Evolutionary conservation across 306 rosid species (phyloP).

Genomic region (Cucumis melo): DNA sequence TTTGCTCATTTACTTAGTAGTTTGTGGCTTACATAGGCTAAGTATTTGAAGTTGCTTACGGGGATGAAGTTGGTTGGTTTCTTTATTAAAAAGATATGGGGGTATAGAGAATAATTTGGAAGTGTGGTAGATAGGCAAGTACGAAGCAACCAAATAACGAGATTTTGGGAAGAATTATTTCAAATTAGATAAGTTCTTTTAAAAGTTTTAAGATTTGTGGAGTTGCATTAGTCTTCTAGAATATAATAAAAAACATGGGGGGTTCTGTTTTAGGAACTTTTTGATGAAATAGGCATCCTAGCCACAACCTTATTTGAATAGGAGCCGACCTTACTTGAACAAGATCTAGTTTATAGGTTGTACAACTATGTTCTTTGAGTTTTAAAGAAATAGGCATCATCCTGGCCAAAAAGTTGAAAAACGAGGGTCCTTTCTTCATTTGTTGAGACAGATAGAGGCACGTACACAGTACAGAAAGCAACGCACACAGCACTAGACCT

Average conservation of each 20-base stretch:
- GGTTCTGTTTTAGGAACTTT: neutral
- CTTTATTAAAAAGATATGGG: too few species aligned
- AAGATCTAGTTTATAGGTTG: neutral
- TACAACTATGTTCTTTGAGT: neutral
- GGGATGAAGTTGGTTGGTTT: neutral
- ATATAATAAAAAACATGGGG: neutral
- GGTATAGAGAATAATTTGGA: too few species aligned
- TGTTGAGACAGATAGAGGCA: neutral
- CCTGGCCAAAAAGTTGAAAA: neutral
- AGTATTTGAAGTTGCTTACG: neutral
- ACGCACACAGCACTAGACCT: neutral
- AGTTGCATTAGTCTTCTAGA: neutral
- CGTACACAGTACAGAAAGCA: neutral
- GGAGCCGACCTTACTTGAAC: neutral
- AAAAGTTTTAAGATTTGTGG: neutral
- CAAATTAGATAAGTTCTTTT: neutral
- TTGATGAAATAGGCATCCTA: neutral
- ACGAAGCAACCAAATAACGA: neutral
- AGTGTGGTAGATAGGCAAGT: neutral
- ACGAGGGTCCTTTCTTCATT: neutral
- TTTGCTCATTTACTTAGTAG: neutral
- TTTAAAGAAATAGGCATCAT: neutral
- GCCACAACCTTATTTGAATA: neutral
- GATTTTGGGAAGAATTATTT: neutral
- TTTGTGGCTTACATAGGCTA: neutral